Evolutionary conservation across 31 red algal genomes (phyloP), one percentile per base, ranked within the genome.

Genomic region (Porphyra umbilicalis): DNA sequence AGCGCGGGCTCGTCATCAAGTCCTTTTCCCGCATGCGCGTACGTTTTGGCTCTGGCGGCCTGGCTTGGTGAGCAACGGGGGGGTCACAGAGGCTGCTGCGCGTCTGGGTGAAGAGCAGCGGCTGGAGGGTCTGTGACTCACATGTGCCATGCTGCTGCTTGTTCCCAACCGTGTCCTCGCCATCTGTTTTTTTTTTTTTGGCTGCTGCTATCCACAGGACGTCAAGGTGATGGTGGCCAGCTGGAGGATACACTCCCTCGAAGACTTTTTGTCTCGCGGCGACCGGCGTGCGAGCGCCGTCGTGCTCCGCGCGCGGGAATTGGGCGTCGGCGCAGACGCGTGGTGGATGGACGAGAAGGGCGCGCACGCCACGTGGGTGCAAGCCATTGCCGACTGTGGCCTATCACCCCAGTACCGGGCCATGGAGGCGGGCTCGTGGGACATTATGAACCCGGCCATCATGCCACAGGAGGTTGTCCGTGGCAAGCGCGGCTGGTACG

Each of bases 341-440:
- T 95, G 92, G 92, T 95, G 92, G 92, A 88, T 84, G 77, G 80
- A 75, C 34, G 87, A 90, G 89, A 81, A 81, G 44, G 88, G 79
- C 36, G 92, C 92, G 40, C 89, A 90, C 76, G 86, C 85, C 44
- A 86, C 82, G 8, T 95, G 92, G 92, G 87, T 85, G 75, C 38
- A 33, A 34, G 92, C 92, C 44, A 94, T 94, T 77, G 80, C 42
- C 9, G 88, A 89, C 35, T 77, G 77, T 31, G 92, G 92, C 33
- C 81, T 94, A 39, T 80, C 85, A 15, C 88, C 85, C 82, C 82
- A 94, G 76, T 94, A 90, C 83, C 76, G 92, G 16, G 79, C 76
- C 35, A 78, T 44, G 38, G 92, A 90, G 86, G 85, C 75, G 35
- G 92, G 92, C 34, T 85, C 88, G 76, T 94, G 92, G 92, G 88